Percentiles rank a stretch among this genome's conserved stretches.
These are phyloP conservation scores for Nicotiana benthamiana DNA, from an alignment of 257 asterid species.

Conservation along the genomic window DNA sequence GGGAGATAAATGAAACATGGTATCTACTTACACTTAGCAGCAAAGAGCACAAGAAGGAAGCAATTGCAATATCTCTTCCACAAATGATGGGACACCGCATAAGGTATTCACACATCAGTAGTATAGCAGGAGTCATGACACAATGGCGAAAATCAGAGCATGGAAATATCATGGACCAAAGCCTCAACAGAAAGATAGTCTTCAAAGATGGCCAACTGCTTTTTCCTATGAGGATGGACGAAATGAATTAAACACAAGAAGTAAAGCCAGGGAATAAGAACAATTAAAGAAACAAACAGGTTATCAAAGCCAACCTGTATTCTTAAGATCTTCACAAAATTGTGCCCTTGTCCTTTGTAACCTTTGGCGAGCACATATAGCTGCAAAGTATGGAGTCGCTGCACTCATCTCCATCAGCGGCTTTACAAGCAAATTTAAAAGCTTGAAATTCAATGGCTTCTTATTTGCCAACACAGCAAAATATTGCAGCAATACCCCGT, in stretches of 20 bases:
- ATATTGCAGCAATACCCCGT: slow-evolving; percentile 82
- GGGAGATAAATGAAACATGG: background rate
- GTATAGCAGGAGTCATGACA: slow-evolving; percentile 78
- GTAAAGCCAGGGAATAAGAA: background rate
- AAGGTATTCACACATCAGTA: slow-evolving; percentile 82
- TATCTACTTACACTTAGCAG: slow-evolving; percentile 67
- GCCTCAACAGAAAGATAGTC: slow-evolving; percentile 68
- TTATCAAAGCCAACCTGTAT: slow-evolving; percentile 42
- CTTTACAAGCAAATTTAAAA: slow-evolving; percentile 64
- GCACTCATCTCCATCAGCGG: slow-evolving; percentile 92
- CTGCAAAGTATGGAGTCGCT: slow-evolving; percentile 91
- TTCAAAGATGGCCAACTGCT: slow-evolving; percentile 89
- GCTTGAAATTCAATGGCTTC: slow-evolving; percentile 58
- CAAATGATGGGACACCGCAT: slow-evolving; percentile 63
- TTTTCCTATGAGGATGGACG: slow-evolving; percentile 37
- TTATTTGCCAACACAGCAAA: slow-evolving; percentile 77
- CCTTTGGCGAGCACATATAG: slow-evolving; percentile 93
- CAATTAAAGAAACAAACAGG: slow-evolving; percentile 3
- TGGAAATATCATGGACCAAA: slow-evolving; percentile 92
- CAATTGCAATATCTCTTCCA: slow-evolving; percentile 68
- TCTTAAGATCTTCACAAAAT: slow-evolving; percentile 57
- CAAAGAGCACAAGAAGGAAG: slow-evolving; percentile 91
- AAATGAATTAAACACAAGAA: background rate
- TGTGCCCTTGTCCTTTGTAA: slow-evolving; percentile 53
- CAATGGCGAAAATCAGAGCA: slow-evolving; percentile 95